Percentiles rank a stretch among this genome's conserved stretches.
Conservation (phyloP, 805 yeast genomes). For the Starmerella apis region DNA sequence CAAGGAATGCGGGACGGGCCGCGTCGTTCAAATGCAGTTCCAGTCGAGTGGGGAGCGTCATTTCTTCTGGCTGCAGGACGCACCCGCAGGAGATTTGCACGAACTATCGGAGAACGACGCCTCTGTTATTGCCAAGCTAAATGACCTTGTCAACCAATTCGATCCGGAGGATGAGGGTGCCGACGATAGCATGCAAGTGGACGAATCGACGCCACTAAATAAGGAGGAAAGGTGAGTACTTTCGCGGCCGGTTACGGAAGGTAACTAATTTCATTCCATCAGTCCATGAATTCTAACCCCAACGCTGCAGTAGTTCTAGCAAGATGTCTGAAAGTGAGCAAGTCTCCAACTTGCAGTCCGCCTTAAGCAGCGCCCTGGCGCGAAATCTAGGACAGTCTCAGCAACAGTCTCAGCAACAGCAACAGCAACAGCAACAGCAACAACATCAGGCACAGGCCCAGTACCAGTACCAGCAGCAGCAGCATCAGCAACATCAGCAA, state of each 20-base stretch:
- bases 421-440: conserved; percentile 2
- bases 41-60: conserved; percentile 49
- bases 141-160: conserved; percentile 33
- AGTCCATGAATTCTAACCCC: conserved; percentile 1
- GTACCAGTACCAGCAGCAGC: too few species aligned
- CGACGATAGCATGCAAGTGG: conserved; percentile 19
- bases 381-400: conserved; percentile 1
- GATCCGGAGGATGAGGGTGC: conserved; percentile 22
- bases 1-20: conserved; percentile 59
- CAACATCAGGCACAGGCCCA: too few species aligned
- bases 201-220: conserved; percentile 9
- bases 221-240: conserved; percentile 7
- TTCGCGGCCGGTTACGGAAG: too few species aligned
- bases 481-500: too few species aligned
- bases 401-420: neutral
- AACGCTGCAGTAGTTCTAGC: neutral
- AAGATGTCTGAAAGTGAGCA: neutral
- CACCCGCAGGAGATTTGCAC: conserved; percentile 49
- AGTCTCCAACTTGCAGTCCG: conserved; percentile 1
- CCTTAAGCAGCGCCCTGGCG: conserved; percentile 4
- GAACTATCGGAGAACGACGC: conserved; percentile 52
- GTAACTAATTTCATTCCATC: too few species aligned
- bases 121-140: conserved; percentile 40
- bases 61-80: conserved; percentile 64
- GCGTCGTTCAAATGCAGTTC: conserved; percentile 62